Conservation (phyloP, 2,329 filamentous ascomycete species). For the Pezicula rhizophila region DNA sequence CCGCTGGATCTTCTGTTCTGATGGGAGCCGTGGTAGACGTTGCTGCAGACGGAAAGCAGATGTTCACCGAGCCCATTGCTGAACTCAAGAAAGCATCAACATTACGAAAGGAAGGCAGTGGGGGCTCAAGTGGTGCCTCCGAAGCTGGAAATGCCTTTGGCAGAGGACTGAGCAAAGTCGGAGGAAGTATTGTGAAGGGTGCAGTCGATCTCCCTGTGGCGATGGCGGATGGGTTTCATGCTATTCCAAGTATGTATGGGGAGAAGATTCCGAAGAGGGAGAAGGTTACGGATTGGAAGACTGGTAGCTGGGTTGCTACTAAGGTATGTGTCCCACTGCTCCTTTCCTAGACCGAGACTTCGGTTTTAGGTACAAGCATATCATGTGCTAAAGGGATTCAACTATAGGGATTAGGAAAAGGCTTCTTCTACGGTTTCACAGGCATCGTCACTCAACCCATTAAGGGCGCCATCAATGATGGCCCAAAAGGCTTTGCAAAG, state of each 20-base stretch:
- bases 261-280: conserved; percentile 72
- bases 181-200: conserved; percentile 28
- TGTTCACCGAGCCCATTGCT: not conserved
- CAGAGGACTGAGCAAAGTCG: conserved; percentile 30
- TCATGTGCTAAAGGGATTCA: not conserved
- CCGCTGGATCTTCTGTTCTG: conserved; percentile 9
- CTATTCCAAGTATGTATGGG: conserved; percentile 50
- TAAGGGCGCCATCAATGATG: not conserved
- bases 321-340: not conserved
- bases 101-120: not conserved
- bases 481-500: not conserved
- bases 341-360: too few species aligned
- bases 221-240: conserved; percentile 45
- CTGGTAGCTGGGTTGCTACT: conserved; percentile 63
- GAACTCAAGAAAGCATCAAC: not conserved
- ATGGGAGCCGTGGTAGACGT: not conserved
- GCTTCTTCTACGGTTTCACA: not conserved
- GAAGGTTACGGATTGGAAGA: conserved; percentile 71
- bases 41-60: not conserved
- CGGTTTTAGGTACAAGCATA: not conserved
- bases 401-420: not conserved
- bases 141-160: conserved; percentile 6
- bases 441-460: not conserved
- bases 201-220: conserved; percentile 43
- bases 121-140: not conserved